A percentile compares a stretch with the other conserved stretches of the same genome.
These are phyloP conservation scores for Metarhizium sp. DNA, from an alignment of 2,329 filamentous ascomycete genomes.

Conservation along the genomic window DNA sequence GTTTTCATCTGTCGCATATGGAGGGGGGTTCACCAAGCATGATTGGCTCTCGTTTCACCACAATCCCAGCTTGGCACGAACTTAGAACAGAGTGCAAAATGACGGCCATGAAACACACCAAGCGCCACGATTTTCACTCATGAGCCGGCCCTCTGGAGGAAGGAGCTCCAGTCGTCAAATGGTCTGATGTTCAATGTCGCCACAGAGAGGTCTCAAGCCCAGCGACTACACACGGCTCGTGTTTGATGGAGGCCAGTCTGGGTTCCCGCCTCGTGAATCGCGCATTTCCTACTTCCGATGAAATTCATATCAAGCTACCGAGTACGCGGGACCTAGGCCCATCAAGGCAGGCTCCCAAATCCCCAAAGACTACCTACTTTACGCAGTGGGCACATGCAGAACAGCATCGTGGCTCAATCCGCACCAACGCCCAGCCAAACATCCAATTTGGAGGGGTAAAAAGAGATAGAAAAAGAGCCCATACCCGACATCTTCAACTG, in stretches of 20 bases:
- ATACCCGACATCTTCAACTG: too few species aligned
- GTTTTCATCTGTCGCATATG: neutral
- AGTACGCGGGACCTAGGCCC: too few species aligned
- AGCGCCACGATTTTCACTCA: neutral
- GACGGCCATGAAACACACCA: neutral
- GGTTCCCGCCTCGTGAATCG: neutral
- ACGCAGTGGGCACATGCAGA: too few species aligned
- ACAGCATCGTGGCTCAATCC: too few species aligned
- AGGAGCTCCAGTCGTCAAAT: neutral
- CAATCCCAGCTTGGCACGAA: neutral
- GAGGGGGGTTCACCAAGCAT: neutral
- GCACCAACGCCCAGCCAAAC: too few species aligned
- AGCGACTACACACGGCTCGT: too few species aligned
- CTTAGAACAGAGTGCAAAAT: neutral
- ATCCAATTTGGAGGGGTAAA: too few species aligned
- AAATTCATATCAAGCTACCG: too few species aligned
- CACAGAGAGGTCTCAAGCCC: neutral
- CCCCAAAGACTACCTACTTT: too few species aligned
- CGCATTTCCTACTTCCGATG: too few species aligned
- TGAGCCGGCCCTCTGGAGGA: neutral
- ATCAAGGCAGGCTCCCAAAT: too few species aligned
- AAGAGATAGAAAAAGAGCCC: too few species aligned
- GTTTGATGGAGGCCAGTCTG: neutral
- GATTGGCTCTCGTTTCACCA: conserved; percentile 4
- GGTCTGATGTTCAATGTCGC: neutral